phyloP scores from a whole-genome alignment of 2,329 filamentous ascomycete genomes.

The Chaetothyriales sp. region DNA sequence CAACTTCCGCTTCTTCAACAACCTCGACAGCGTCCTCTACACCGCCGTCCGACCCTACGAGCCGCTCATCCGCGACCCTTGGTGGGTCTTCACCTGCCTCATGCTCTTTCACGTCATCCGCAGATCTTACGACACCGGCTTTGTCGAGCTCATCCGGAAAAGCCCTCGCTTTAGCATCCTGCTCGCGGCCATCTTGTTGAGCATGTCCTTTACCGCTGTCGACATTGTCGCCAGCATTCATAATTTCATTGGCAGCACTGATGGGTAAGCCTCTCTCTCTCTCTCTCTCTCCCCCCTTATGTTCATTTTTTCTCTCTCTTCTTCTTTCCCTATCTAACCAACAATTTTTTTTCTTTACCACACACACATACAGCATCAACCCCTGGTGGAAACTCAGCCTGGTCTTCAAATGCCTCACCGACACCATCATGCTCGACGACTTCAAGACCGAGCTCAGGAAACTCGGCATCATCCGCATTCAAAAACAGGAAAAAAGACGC shows the following conservation, averaged over 20 bases:
- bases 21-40: constrained; percentile 39
- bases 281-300: no score
- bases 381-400: constrained; percentile 48
- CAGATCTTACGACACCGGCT: constrained; percentile 39
- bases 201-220: constrained; percentile 44
- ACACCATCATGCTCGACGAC: constrained; percentile 51
- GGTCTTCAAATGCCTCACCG: constrained; percentile 52
- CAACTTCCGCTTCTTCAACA: constrained; percentile 50
- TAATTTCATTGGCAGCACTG: constrained; percentile 15
- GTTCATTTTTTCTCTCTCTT: not conserved
- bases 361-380: constrained; percentile 38
- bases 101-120: constrained; percentile 44
- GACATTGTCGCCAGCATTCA: constrained; percentile 46
- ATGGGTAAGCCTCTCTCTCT: constrained; percentile 11
- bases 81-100: constrained; percentile 50
- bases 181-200: constrained; percentile 43
- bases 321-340: not conserved
- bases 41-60: constrained; percentile 42
- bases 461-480: constrained; percentile 13
- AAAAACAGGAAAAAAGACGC: constrained; percentile 13
- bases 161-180: constrained; percentile 51
- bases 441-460: constrained; percentile 41
- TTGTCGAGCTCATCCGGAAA: constrained; percentile 41
- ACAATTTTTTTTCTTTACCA: not conserved
- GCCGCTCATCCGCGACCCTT: constrained; percentile 47